Conservation (phyloP, 306 rosid species). For the Senna tora region DNA sequence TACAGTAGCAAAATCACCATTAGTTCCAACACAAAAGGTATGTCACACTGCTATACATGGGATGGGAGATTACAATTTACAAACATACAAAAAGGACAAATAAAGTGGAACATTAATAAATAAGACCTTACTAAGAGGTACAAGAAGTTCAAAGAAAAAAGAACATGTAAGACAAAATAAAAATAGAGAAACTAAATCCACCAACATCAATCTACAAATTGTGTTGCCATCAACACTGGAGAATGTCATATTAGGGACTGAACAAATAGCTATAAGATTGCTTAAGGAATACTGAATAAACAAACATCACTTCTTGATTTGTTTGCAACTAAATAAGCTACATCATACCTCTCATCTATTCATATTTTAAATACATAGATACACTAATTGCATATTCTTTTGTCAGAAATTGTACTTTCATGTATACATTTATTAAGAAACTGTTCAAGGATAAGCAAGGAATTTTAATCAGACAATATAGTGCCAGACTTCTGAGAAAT, state of each 20-base stretch:
- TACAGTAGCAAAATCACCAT: not conserved
- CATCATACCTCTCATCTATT: not conserved
- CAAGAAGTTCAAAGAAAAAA: conserved; percentile 4
- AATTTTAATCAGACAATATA: not conserved
- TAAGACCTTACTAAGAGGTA: not conserved
- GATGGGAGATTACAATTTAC: conserved; percentile 21
- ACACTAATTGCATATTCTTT: not conserved
- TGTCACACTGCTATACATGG: not conserved
- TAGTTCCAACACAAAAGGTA: not conserved
- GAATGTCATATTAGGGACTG: not conserved
- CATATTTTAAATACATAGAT: not conserved
- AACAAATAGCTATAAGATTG: conserved; percentile 1
- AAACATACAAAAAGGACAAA: conserved; percentile 15
- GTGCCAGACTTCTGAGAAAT: conserved; percentile 13
- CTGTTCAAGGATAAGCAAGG: conserved; percentile 6
- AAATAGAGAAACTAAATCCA: conserved; percentile 7
- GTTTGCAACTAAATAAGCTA: conserved; percentile 19
- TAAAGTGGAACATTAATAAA: not conserved
- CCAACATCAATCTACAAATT: conserved; percentile 13
- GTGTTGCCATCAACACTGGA: conserved; percentile 7
- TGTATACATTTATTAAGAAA: not conserved
- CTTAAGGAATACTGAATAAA: not conserved
- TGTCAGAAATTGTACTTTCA: not conserved
- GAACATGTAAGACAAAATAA: conserved; percentile 10
- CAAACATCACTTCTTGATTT: conserved; percentile 3